Percentiles rank a stretch among this genome's conserved stretches.
Conservation (phyloP, 2,329 filamentous ascomycete genomes). For the Aspergillus texensis region DNA sequence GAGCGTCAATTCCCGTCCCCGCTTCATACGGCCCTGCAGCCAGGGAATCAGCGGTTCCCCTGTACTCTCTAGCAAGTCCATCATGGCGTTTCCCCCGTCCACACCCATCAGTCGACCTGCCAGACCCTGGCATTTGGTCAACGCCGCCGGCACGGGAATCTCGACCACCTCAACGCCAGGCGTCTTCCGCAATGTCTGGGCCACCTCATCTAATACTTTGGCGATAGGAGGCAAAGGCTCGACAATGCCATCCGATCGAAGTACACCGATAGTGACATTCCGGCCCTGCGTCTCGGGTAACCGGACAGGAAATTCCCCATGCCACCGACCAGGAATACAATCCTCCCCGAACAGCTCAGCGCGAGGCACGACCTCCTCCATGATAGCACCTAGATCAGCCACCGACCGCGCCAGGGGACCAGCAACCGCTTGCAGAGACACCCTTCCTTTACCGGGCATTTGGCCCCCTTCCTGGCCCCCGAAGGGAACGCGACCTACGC, state of each 20-base stretch:
- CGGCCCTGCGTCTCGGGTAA: slow-evolving; percentile 24
- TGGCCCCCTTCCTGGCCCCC: slow-evolving; percentile 55
- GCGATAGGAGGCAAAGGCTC: slow-evolving; percentile 43
- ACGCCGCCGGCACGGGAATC: slow-evolving; percentile 54
- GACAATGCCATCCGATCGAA: slow-evolving; percentile 45
- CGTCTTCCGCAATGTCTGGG: slow-evolving; percentile 32
- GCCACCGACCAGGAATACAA: slow-evolving; percentile 48
- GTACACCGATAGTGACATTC: slow-evolving; percentile 45
- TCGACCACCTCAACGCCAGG: slow-evolving; percentile 60
- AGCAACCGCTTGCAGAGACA: slow-evolving; percentile 53
- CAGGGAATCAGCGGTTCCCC: slow-evolving; percentile 63
- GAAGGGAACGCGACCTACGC: slow-evolving; percentile 52
- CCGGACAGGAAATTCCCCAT: slow-evolving; percentile 25
- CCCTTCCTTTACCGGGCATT: slow-evolving; percentile 51
- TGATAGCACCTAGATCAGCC: slow-evolving; percentile 49
- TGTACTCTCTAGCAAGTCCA: slow-evolving; percentile 59
- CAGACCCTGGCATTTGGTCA: slow-evolving; percentile 59
- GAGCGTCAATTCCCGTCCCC: slow-evolving; percentile 51
- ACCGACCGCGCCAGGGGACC: slow-evolving; percentile 46
- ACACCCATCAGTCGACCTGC: slow-evolving; percentile 62
- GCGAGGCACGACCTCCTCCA: slow-evolving; percentile 54
- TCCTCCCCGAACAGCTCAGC: slow-evolving; percentile 57
- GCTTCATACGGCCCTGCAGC: slow-evolving; percentile 56
- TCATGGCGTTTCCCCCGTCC: slow-evolving; percentile 59
- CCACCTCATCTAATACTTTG: slow-evolving; percentile 44